Percentiles rank a stretch among this genome's conserved stretches.
phyloP scores from a whole-genome alignment of 2,329 filamentous ascomycete species.

The Colletotrichum endophyticum region DNA sequence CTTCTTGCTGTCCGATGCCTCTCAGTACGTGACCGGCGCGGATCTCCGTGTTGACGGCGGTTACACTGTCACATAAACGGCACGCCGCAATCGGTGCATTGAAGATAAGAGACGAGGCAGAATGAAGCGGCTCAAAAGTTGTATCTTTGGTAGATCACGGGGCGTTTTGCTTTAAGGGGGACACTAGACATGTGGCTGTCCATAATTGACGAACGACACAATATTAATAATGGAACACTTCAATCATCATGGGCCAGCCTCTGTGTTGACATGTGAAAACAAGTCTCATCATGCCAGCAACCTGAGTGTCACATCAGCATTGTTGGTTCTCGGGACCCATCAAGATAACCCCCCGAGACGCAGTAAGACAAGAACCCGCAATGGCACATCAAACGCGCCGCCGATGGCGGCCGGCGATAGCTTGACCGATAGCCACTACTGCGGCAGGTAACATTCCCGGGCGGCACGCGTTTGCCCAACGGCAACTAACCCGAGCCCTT shows the following conservation, averaged over 20 bases:
- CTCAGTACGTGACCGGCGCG: constrained; percentile 72
- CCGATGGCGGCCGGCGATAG: neutral
- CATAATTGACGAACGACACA: neutral
- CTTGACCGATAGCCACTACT: neutral
- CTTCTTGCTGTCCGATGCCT: constrained; percentile 83
- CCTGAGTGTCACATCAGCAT: neutral
- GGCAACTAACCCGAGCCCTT: neutral
- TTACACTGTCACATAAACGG: constrained; percentile 76
- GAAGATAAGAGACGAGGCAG: neutral
- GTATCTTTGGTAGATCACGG: neutral
- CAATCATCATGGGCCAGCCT: neutral
- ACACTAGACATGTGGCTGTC: neutral
- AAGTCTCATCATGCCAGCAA: neutral
- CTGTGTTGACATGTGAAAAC: neutral
- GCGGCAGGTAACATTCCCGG: neutral
- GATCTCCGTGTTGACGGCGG: constrained; percentile 85
- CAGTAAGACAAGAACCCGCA: neutral
- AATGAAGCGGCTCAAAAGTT: neutral
- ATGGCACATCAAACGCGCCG: neutral
- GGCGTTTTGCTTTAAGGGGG: neutral
- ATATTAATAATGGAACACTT: neutral
- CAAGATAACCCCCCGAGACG: neutral
- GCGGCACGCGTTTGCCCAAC: neutral
- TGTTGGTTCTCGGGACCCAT: neutral
- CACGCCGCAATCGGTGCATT: neutral